Evolutionary conservation across 192 early-diverging fungal genomes (phyloP).

Genomic region (Coemansia sp.): DNA sequence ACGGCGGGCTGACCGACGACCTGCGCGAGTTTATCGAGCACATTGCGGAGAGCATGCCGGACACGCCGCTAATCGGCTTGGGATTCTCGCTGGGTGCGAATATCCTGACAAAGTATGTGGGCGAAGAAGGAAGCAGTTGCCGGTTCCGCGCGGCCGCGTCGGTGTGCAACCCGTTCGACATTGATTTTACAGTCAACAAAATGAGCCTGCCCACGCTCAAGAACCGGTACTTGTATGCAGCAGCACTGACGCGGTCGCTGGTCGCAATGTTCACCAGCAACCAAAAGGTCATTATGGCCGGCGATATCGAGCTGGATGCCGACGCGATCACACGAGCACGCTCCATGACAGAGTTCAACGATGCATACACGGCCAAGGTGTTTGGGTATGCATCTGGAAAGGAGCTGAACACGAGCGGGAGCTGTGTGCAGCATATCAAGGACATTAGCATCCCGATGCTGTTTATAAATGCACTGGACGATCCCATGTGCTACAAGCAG

Average conservation of each 20-base stretch:
- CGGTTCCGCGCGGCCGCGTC: constrained; percentile 76
- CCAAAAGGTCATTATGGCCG: constrained; percentile 52
- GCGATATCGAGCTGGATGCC: constrained; percentile 39
- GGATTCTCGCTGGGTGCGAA: constrained; percentile 94
- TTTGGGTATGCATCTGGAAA: constrained; percentile 78
- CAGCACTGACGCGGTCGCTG: constrained; percentile 56
- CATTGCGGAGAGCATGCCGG: constrained; percentile 52
- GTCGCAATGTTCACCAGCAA: constrained; percentile 48
- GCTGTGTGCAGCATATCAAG: constrained; percentile 55
- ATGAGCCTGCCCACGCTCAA: constrained; percentile 54
- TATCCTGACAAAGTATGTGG: constrained; percentile 87
- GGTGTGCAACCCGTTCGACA: constrained; percentile 86
- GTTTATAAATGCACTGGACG: constrained; percentile 81
- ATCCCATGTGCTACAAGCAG: constrained; percentile 74
- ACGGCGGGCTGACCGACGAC: constrained; percentile 82
- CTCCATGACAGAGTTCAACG: constrained; percentile 83
- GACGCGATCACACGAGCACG: constrained; percentile 51
- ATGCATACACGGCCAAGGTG: constrained; percentile 63
- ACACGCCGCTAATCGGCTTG: constrained; percentile 72
- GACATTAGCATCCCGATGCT: constrained; percentile 77
- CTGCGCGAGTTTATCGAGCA: constrained; percentile 42
- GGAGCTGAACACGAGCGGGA: constrained; percentile 72
- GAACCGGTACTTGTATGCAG: constrained; percentile 62
- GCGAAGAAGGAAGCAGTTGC: constrained; percentile 73
- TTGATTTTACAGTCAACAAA: constrained; percentile 51